Conservation (phyloP, 1,139 yeast species). For the Nematodospora anomalae region DNA sequence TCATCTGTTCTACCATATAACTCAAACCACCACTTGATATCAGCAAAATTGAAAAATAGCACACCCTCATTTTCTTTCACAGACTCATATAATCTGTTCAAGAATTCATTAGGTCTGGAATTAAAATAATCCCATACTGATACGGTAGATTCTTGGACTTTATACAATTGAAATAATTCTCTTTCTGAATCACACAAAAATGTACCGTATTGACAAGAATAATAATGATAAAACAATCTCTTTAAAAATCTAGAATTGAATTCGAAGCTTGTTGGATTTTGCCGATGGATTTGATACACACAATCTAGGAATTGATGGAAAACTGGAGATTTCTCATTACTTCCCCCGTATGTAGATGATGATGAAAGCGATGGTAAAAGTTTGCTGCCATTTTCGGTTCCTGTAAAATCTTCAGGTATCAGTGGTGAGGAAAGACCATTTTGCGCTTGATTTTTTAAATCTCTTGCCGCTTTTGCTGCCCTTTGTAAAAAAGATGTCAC, state of each 20-base stretch:
- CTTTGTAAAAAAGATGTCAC: slow-evolving; percentile 33
- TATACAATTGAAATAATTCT: slow-evolving; percentile 44
- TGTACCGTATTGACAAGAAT: slow-evolving; percentile 94
- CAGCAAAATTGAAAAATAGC: slow-evolving; percentile 64
- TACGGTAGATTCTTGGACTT: slow-evolving; percentile 52
- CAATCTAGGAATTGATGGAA: slow-evolving; percentile 94
- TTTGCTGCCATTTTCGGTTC: slow-evolving; percentile 10
- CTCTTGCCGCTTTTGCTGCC: slow-evolving; percentile 49
- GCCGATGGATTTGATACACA: slow-evolving; percentile 73
- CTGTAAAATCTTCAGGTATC: slow-evolving; percentile 13
- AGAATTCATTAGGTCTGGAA: slow-evolving; percentile 72
- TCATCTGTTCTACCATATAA: slow-evolving; percentile 73
- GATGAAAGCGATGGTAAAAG: slow-evolving; percentile 15
- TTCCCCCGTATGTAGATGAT: slow-evolving; percentile 34
- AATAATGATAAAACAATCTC: slow-evolving; percentile 79
- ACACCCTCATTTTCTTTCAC: slow-evolving; percentile 44
- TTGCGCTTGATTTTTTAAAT: slow-evolving; percentile 42
- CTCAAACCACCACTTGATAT: slow-evolving; percentile 86
- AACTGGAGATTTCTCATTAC: slow-evolving; percentile 70
- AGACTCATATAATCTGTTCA: slow-evolving; percentile 46
- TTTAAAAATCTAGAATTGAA: slow-evolving; percentile 86
- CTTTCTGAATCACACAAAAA: slow-evolving; percentile 75
- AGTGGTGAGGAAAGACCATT: slow-evolving; percentile 15
- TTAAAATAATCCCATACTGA: slow-evolving; percentile 94
- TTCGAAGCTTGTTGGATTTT: slow-evolving; percentile 74